Percentiles rank a stretch among this genome's conserved stretches.
phyloP scores from a whole-genome alignment of 2,329 filamentous ascomycete species.

The Thielaviopsis cerberus region DNA sequence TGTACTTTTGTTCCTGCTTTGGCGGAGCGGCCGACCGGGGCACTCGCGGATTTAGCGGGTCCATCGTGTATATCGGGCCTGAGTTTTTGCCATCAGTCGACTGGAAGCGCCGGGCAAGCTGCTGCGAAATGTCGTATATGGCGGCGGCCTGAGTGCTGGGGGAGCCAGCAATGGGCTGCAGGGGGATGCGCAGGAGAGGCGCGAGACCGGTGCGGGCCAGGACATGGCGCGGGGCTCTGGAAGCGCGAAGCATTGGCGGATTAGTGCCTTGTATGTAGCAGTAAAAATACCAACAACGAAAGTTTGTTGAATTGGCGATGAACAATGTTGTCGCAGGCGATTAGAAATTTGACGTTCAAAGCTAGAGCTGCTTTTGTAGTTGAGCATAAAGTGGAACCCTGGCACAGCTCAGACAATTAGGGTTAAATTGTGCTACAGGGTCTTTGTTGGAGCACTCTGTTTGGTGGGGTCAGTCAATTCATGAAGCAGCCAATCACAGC shows the following conservation, averaged over 20 bases:
- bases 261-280: background rate
- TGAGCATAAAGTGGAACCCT: background rate
- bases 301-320: background rate
- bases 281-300: background rate
- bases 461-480: background rate
- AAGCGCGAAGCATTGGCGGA: background rate
- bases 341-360: background rate
- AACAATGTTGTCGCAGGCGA: background rate
- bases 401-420: background rate
- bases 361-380: background rate
- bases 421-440: background rate
- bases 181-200: background rate
- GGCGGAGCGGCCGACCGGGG: background rate
- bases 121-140: background rate
- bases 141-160: background rate
- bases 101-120: background rate
- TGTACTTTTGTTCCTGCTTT: conserved; percentile 2
- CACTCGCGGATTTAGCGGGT: conserved; percentile 1
- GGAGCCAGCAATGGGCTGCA: background rate
- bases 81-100: background rate
- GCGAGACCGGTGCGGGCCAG: background rate
- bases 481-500: background rate
- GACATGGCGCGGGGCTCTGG: background rate
- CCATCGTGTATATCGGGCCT: background rate
- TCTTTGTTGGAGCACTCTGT: background rate